phyloP scores from a whole-genome alignment of 805 yeast genomes.

The Cephaloascus fragrans region DNA sequence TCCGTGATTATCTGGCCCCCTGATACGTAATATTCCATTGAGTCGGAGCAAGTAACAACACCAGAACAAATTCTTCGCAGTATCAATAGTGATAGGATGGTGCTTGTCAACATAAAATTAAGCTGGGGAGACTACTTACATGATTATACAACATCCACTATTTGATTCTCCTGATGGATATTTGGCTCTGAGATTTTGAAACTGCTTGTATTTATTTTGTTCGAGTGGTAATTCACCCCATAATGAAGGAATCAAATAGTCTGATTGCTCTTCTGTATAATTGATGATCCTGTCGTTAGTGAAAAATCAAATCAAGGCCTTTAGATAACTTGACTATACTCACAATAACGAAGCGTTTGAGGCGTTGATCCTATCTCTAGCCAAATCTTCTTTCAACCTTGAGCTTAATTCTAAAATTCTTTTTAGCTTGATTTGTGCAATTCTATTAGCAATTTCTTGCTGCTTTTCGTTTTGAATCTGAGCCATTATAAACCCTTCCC shows the following conservation, averaged over 20 bases:
- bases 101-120: too few relatives aligned
- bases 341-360: conserved; percentile 47
- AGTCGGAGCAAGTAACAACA: too few relatives aligned
- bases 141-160: conserved; percentile 21
- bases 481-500: too few relatives aligned
- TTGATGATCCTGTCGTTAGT: conserved; percentile 23
- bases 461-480: neutral
- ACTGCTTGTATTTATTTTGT: conserved; percentile 21
- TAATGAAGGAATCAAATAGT: conserved; percentile 33
- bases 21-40: too few relatives aligned
- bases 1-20: too few relatives aligned
- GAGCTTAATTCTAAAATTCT: conserved; percentile 49
- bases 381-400: conserved; percentile 39
- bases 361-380: conserved; percentile 51
- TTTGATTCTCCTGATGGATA: conserved; percentile 1
- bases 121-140: too few relatives aligned
- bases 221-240: conserved; percentile 29
- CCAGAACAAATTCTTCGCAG: too few relatives aligned
- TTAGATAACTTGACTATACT: conserved; percentile 4
- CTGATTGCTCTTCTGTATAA: conserved; percentile 32
- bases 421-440: conserved; percentile 47
- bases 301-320: neutral
- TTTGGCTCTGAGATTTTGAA: conserved; percentile 8
- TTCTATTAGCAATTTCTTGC: conserved; percentile 16
- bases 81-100: too few relatives aligned